phyloP scores from a whole-genome alignment of 192 early-diverging fungal species.

The Cetraspora pellucida region DNA sequence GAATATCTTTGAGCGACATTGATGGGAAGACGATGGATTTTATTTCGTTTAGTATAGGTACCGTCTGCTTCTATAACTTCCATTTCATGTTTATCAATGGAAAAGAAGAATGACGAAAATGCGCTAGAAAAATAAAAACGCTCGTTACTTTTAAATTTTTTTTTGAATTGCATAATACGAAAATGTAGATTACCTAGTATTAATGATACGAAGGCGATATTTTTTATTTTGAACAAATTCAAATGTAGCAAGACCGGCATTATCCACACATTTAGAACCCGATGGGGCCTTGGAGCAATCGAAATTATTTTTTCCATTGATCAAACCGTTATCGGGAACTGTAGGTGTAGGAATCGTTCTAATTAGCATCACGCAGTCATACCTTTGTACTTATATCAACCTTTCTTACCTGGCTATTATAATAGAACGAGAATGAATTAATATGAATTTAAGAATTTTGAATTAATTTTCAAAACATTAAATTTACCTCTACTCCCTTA shows the following conservation, averaged over 20 bases:
- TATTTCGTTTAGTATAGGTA: conserved; percentile 41
- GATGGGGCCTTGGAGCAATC: conserved; percentile 45
- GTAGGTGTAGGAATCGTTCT: conserved; percentile 37
- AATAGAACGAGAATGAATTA: conserved; percentile 36
- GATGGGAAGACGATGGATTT: conserved; percentile 46
- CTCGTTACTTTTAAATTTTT: conserved; percentile 32
- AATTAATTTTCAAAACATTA: conserved; percentile 34
- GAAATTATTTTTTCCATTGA: conserved; percentile 53
- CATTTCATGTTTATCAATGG: conserved; percentile 73
- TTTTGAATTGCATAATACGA: conserved; percentile 36
- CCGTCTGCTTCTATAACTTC: conserved; percentile 77
- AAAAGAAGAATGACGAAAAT: conserved; percentile 65
- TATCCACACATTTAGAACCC: conserved; percentile 37
- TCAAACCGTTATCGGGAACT: conserved; percentile 53
- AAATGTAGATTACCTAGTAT: conserved; percentile 43
- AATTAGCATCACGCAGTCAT: conserved; percentile 29
- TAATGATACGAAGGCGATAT: conserved; percentile 67
- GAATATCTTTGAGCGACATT: conserved; percentile 57
- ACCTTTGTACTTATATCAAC: conserved; percentile 33
- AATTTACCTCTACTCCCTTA: conserved; percentile 36
- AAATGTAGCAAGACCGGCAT: conserved; percentile 40
- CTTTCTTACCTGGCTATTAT: conserved; percentile 37
- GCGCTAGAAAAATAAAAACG: conserved; percentile 44
- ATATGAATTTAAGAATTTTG: conserved; percentile 36
- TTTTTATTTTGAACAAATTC: conserved; percentile 42